phyloP scores from a whole-genome alignment of 2,329 filamentous ascomycete species.

The Hymenoscyphus scutula region DNA sequence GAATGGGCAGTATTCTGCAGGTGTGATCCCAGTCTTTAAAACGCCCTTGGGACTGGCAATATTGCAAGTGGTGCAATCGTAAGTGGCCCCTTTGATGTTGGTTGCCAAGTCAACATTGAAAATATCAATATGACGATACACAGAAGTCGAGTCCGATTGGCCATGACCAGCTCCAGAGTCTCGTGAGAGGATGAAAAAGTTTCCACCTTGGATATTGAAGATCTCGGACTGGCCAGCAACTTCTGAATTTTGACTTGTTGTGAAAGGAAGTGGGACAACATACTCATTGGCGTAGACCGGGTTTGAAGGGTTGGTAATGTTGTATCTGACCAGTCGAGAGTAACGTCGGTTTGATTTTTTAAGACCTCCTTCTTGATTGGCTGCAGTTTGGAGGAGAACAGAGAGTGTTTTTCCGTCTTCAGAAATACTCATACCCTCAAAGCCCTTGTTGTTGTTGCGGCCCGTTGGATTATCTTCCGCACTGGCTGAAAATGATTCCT shows the following conservation, averaged over 20 bases:
- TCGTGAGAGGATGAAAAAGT: constrained; percentile 66
- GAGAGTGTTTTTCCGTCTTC: constrained; percentile 62
- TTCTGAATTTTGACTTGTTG: constrained; percentile 44
- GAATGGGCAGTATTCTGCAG: constrained; percentile 63
- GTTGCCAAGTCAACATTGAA: constrained; percentile 63
- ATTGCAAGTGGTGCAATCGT: constrained; percentile 40
- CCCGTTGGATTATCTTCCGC: constrained; percentile 61
- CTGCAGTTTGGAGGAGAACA: constrained; percentile 63
- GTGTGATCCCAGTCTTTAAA: constrained; percentile 52
- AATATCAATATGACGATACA: constrained; percentile 68
- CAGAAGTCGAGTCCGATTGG: constrained; percentile 47
- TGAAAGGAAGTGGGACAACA: constrained; percentile 63
- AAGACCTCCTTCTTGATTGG: constrained; percentile 59
- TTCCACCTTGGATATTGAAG: constrained; percentile 58
- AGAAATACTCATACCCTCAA: constrained; percentile 66
- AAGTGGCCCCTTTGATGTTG: constrained; percentile 51
- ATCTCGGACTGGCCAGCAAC: constrained; percentile 69
- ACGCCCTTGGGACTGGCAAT: constrained; percentile 46
- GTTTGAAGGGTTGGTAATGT: constrained; percentile 45
- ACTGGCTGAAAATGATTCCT: constrained; percentile 60
- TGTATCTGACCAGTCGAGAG: constrained; percentile 63
- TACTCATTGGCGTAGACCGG: constrained; percentile 58
- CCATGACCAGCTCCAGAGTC: constrained; percentile 62
- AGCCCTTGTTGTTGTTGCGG: constrained; percentile 71
- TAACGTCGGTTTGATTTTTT: constrained; percentile 54